These are phyloP conservation scores for Metroxylon sagu DNA, from an alignment of 176 grass and related monocot genomes.

Conservation along the genomic window DNA sequence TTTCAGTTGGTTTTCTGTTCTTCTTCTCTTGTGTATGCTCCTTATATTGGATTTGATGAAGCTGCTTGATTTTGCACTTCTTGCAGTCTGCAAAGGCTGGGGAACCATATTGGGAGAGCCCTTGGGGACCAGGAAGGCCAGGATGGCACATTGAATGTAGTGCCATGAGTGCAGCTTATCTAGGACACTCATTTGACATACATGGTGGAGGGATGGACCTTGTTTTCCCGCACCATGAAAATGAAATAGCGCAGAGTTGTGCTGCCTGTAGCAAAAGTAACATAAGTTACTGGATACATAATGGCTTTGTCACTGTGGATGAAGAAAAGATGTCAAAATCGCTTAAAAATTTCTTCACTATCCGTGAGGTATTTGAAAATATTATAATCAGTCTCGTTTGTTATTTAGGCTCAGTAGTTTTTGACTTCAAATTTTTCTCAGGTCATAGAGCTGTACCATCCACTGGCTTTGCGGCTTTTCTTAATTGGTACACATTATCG, in stretches of 20 bases:
- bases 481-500: conserved; percentile 93
- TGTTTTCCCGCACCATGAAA: conserved; percentile 92
- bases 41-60: conserved; percentile 6
- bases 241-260: conserved; percentile 95
- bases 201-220: conserved; percentile 92
- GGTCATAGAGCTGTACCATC: conserved; percentile 79
- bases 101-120: conserved; percentile 89
- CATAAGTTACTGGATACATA: conserved; percentile 88
- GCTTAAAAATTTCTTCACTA: conserved; percentile 76
- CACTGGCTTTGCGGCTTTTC: conserved; percentile 83
- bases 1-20: not conserved
- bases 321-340: conserved; percentile 95
- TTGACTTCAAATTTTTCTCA: conserved; percentile 23
- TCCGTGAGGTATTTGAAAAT: conserved; percentile 49
- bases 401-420: conserved; percentile 7
- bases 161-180: conserved; percentile 86
- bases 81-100: conserved; percentile 78
- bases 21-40: not conserved
- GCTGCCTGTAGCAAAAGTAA: conserved; percentile 77
- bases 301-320: conserved; percentile 97
- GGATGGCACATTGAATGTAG: conserved; percentile 98
- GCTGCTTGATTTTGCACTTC: conserved; percentile 6
- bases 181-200: conserved; percentile 80
- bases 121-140: conserved; percentile 83
- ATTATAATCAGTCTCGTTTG: not conserved